These are phyloP conservation scores for Kodamaea laetipori DNA, from an alignment of 805 yeast genomes.

Conservation along the genomic window DNA sequence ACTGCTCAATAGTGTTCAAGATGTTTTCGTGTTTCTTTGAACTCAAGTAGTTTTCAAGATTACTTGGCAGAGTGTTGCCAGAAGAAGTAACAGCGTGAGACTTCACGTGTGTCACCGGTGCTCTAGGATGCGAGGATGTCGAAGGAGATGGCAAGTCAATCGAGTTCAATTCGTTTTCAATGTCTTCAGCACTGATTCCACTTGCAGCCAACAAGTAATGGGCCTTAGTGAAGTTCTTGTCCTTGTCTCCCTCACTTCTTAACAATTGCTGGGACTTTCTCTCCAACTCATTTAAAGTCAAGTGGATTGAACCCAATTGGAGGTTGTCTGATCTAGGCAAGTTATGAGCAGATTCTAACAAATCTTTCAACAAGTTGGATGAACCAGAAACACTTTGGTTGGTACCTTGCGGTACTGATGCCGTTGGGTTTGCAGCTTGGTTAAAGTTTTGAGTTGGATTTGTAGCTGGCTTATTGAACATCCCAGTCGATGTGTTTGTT, in stretches of 20 bases:
- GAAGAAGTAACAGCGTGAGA: conserved; percentile 5
- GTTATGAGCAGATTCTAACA: conserved; percentile 74
- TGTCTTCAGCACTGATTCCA: conserved; percentile 53
- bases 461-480: not conserved
- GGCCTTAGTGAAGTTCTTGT: conserved; percentile 58
- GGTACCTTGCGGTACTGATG: not conserved
- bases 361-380: conserved; percentile 55
- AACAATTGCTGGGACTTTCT: conserved; percentile 58
- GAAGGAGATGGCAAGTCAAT: conserved; percentile 20
- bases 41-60: conserved; percentile 64
- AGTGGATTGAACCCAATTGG: conserved; percentile 77
- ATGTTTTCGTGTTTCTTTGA: conserved; percentile 81
- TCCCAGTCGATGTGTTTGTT: not conserved
- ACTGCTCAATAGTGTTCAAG: conserved; percentile 77
- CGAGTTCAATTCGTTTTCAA: conserved; percentile 19
- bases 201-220: conserved; percentile 89
- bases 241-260: conserved; percentile 40
- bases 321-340: conserved; percentile 61
- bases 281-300: conserved; percentile 77
- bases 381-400: conserved; percentile 4
- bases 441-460: not conserved
- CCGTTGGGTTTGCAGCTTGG: not conserved
- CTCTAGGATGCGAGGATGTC: conserved; percentile 7
- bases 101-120: conserved; percentile 1
- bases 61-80: conserved; percentile 10